Evolutionary conservation across 208 protist genomes (phyloP), one percentile per base, ranked within the genome.

Genomic region (Angomonas ambiguus): DNA sequence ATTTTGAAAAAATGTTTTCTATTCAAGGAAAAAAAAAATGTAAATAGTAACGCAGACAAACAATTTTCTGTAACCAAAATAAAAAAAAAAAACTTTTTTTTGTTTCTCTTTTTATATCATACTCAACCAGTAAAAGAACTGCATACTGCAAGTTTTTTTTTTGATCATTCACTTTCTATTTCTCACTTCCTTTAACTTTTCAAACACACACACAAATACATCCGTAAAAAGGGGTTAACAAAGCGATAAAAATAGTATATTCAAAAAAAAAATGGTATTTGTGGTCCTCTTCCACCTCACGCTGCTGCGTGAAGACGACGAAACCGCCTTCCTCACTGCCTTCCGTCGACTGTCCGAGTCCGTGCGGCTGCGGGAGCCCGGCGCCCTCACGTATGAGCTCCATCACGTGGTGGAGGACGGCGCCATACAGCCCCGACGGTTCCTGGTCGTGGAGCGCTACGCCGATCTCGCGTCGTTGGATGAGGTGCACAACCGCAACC

Each of bases 301-400:
- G 2, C 65, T 93, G 10, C 45, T 67, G 35, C 61, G 64, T 13
- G 75, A 70, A 57, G 67, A 59, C 28, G 69, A 85, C 53, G 71
- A 71, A 55, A 30, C 53, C 31, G 24, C 28, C 27, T 89, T 93
- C 41, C 69, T 90, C 35, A 34, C 42, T 16, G 51, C 45, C 25
- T 88, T 90, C 62, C 65, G 73, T 22, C 57, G 64, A 53, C 65
- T 87, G 41, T 82, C 79, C 57, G 67, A 76, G 30, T 60, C 84
- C 67, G 70, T 51, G 62, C 16, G 69, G 6, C 42, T 38, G 60
- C 71, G 81, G 56, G 83, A 91, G 72, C 87, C 87, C 6, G 83
- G 84, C 30, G 85, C 82, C 22, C 56, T 88, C 56, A 76, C 71
- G 57, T 89, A 89, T 57, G 87, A 93, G 65, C 73, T 93, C 0